phyloP scores from a whole-genome alignment of 176 grass and related monocot genomes.

The Phragmites australis region DNA sequence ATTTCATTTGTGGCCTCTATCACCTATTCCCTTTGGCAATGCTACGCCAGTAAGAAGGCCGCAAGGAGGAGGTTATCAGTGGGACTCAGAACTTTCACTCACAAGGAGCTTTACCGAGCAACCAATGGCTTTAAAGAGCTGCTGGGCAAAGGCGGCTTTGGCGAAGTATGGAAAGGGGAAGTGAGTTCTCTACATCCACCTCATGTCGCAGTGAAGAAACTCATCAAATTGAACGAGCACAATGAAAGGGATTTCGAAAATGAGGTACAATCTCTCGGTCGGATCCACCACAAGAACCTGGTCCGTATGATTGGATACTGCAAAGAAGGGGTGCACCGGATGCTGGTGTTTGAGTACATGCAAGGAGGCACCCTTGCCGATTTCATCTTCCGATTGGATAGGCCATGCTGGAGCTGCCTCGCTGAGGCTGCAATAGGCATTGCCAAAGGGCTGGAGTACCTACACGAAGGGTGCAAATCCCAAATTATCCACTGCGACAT shows the following conservation, averaged over 20 bases:
- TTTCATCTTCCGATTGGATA: neutral
- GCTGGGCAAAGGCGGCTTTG: slow-evolving; percentile 38
- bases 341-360: slow-evolving; percentile 45
- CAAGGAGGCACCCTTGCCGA: neutral
- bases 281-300: slow-evolving; percentile 37
- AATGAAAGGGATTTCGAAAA: slow-evolving; percentile 23
- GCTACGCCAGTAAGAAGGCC: neutral
- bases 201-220: slow-evolving; percentile 24
- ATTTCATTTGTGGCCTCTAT: neutral
- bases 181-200: neutral
- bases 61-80: neutral
- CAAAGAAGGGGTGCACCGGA: slow-evolving; percentile 32
- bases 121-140: slow-evolving; percentile 27
- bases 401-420: slow-evolving; percentile 1
- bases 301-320: slow-evolving; percentile 32
- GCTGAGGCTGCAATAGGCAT: slow-evolving; percentile 3
- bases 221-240: slow-evolving; percentile 21
- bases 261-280: slow-evolving; percentile 35
- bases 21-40: neutral
- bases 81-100: neutral
- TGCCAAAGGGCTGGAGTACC: slow-evolving; percentile 26
- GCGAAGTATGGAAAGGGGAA: neutral
- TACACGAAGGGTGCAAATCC: neutral
- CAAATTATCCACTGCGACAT: slow-evolving; percentile 42
- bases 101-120: neutral